Evolutionary conservation across 1,284 basidiomycete species (phyloP).

Genomic region (Marasmius sp.): DNA sequence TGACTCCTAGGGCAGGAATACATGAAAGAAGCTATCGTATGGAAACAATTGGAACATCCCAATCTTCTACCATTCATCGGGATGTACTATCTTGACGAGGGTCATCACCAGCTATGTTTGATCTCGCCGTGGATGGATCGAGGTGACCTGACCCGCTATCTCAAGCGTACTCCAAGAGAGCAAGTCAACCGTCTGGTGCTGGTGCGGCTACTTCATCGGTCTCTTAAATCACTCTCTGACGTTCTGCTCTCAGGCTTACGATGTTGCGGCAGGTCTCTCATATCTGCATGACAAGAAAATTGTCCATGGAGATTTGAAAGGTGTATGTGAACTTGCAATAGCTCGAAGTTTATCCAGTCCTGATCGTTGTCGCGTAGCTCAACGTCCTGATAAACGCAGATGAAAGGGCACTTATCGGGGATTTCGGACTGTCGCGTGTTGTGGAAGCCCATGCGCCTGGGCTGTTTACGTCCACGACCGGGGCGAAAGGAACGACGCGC

Average conservation of each 20-base stretch:
- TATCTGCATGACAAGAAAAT: slow-evolving; percentile 33
- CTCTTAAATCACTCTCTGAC: background rate
- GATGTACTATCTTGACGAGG: background rate
- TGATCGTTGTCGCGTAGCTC: too few relatives aligned
- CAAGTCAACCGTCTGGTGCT: slow-evolving; percentile 19
- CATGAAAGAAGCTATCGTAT: background rate
- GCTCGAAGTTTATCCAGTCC: too few relatives aligned
- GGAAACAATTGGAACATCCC: slow-evolving; percentile 1
- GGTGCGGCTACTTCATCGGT: slow-evolving; percentile 13
- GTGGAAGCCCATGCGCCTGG: slow-evolving; percentile 16
- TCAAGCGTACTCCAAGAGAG: slow-evolving; percentile 17
- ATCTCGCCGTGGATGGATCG: slow-evolving; percentile 31
- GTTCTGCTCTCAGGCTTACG: slow-evolving; percentile 22
- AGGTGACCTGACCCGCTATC: slow-evolving; percentile 29
- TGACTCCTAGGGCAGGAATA: background rate
- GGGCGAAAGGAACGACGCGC: slow-evolving; percentile 19
- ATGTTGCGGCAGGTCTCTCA: slow-evolving; percentile 30
- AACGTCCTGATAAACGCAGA: slow-evolving; percentile 30
- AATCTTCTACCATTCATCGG: slow-evolving; percentile 1
- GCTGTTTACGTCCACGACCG: too few relatives aligned
- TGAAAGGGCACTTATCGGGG: slow-evolving; percentile 28
- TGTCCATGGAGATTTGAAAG: slow-evolving; percentile 39
- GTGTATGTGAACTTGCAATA: slow-evolving; percentile 24
- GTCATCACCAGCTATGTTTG: background rate
- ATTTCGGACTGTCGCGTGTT: slow-evolving; percentile 33